phyloP scores from a whole-genome alignment of 805 yeast species.

The Hanseniaspora lindneri region DNA sequence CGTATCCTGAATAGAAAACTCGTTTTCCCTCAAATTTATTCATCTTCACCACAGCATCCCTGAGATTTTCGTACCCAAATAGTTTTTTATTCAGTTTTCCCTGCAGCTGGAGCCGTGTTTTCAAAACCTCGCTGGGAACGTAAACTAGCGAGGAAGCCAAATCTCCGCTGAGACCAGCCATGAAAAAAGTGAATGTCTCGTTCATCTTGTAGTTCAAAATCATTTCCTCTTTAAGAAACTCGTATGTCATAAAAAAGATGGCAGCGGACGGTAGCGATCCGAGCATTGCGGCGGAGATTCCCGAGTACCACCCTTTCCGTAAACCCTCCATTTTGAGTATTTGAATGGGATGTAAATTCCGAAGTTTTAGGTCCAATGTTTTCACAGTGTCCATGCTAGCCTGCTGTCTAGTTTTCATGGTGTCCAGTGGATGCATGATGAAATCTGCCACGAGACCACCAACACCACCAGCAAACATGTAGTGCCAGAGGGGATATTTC shows the following conservation, averaged over 20 bases:
- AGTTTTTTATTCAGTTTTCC: constrained; percentile 72
- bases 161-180: constrained; percentile 90
- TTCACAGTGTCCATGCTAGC: constrained; percentile 33
- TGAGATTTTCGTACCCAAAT: constrained; percentile 79
- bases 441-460: constrained; percentile 93
- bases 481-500: constrained; percentile 36
- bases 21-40: constrained; percentile 56
- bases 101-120: constrained; percentile 86
- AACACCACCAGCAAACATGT: constrained; percentile 81
- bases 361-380: constrained; percentile 13
- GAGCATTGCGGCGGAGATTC: constrained; percentile 79
- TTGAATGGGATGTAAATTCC: constrained; percentile 30
- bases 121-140: constrained; percentile 90
- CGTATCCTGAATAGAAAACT: constrained; percentile 80
- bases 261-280: constrained; percentile 94
- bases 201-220: constrained; percentile 52
- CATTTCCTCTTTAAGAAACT: constrained; percentile 58
- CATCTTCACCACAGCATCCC: constrained; percentile 59
- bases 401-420: constrained; percentile 94
- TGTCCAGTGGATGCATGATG: constrained; percentile 88
- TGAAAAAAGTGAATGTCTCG: constrained; percentile 67
- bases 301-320: constrained; percentile 75
- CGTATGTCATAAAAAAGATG: constrained; percentile 87
- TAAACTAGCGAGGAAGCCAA: constrained; percentile 76
- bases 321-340: constrained; percentile 80